Conservation (phyloP, 1,284 basidiomycete species). For the Melampsora americana region DNA sequence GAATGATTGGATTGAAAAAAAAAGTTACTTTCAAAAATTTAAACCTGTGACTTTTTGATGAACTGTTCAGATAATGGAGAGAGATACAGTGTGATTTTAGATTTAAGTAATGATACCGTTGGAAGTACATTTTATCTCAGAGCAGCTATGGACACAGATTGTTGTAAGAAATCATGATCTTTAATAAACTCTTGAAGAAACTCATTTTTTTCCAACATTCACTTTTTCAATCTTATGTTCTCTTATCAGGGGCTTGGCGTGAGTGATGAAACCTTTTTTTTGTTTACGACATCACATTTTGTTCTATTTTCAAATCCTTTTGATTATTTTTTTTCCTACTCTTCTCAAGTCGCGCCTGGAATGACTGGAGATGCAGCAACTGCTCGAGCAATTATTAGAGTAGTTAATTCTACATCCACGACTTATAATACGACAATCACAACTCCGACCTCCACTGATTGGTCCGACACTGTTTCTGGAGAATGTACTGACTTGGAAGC, state of each 20-base stretch:
- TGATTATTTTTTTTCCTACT: not conserved
- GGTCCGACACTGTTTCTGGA: not conserved
- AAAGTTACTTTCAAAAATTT: not conserved
- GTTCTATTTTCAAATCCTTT: not conserved
- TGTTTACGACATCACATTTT: not conserved
- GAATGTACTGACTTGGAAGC: conserved; percentile 12
- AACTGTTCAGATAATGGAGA: conserved; percentile 20
- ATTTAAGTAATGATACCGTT: conserved; percentile 8
- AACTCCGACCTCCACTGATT: conserved; percentile 3
- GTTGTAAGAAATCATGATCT: conserved; percentile 10
- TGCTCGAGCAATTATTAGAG: not conserved
- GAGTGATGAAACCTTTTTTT: not conserved
- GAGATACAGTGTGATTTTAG: conserved; percentile 34
- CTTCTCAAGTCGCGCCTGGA: not conserved
- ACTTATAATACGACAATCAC: not conserved
- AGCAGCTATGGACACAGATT: conserved; percentile 38
- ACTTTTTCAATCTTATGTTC: not conserved
- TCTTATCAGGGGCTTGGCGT: not conserved
- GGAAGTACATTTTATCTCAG: conserved; percentile 34
- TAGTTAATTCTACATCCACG: not conserved
- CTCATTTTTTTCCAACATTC: not conserved
- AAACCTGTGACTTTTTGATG: not conserved
- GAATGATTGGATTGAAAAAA: not conserved
- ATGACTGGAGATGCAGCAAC: conserved; percentile 4
- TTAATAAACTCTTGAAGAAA: not conserved